A percentile compares a stretch with the other conserved stretches of the same genome.
Evolutionary conservation across 306 rosid genomes (phyloP).

Genomic region (Trifolium fragiferum): DNA sequence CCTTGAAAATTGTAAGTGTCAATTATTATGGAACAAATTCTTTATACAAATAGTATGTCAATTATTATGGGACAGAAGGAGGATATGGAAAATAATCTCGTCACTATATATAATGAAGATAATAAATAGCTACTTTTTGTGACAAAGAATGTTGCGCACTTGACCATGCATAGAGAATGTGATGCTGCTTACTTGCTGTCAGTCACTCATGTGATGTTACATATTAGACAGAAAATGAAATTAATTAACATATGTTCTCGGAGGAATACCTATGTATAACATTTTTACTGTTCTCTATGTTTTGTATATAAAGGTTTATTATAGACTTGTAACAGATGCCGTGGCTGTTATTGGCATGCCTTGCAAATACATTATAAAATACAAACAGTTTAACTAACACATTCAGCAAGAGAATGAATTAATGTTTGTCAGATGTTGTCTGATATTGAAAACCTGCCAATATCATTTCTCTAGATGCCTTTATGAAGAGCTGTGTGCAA

Average conservation of each 20-base stretch:
- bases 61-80: too few relatives aligned
- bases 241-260: background rate
- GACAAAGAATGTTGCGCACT: background rate
- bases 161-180: conserved; percentile 17
- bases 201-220: conserved; percentile 2
- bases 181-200: background rate
- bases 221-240: background rate
- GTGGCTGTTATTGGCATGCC: background rate
- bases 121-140: conserved; percentile 1
- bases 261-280: background rate
- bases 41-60: too few relatives aligned
- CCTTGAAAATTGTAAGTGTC: too few relatives aligned
- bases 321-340: background rate
- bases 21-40: too few relatives aligned
- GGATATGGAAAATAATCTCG: background rate
- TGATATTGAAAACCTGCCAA: conserved; percentile 15
- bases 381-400: background rate
- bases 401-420: conserved; percentile 3
- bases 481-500: conserved; percentile 3
- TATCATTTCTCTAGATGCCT: conserved; percentile 8
- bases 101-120: conserved; percentile 9
- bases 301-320: background rate
- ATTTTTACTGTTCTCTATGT: conserved; percentile 4
- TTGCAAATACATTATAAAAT: conserved; percentile 22
- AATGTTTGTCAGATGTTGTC: conserved; percentile 5